Base-by-base conservation (phyloP, 2,329 filamentous ascomycete species). In the Sordariomycetes sp. region DNA sequence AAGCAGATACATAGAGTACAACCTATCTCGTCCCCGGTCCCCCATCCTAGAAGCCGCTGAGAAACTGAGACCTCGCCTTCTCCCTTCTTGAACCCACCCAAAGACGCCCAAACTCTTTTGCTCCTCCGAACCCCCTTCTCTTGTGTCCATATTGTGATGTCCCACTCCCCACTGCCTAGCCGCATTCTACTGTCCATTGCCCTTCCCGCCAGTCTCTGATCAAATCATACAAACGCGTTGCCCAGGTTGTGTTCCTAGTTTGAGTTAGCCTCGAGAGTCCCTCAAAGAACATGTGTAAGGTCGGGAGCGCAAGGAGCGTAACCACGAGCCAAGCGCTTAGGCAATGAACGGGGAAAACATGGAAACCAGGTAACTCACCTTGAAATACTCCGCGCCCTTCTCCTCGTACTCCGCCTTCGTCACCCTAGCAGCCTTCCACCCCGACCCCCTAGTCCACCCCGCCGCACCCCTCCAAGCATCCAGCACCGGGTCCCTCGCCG, bases 381-480 rank as follows among this genome's bases (percentile, higher is more conserved):
- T 96, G 68, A 97, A 80, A 74, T 97, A 97, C 64, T 97, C 92
- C 24, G 84, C 78, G 1, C 94, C 94, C 76, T 95, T 96, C 76
- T 99, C 94, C 64, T 82, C 70, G 72, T 90, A 99, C 71, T 97
- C 94, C 62, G 86, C 86, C 64, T 80, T 83, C 1, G 85, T 87
- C 50, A 99, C 80, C 60, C 83, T 86, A 4, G 83, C 82, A 39
- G 74, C 70, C 67, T 78, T 82, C 72, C 84, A 84, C 22, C 77
- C 76, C 35, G 75, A 67, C 1, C 78, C 76, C 13, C 80, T 76
- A 20, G 86, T 87, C 92, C 94, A 99, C 60, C 81, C 78, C 13
- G 94, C 92, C 1, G 94, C 94, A 8, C 94, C 94, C 69, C 80
- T 89, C 94, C 94, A 99, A 2, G 92, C 89, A 76, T 99, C 94